Evolutionary conservation across 1,284 basidiomycete genomes (phyloP).

Genomic region (Ustilago lituana): DNA sequence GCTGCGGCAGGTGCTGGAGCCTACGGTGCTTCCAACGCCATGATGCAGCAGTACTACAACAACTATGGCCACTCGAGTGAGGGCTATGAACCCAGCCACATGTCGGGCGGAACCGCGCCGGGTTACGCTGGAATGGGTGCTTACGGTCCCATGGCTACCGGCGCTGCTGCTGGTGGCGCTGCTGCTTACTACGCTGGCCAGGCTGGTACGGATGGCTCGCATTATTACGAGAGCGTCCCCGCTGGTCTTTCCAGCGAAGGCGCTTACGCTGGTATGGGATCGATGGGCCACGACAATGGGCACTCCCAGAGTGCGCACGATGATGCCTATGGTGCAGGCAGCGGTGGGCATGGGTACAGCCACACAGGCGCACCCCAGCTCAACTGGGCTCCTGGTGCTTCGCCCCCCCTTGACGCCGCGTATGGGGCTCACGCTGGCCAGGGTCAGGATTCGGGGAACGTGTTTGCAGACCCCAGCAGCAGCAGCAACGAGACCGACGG

Average conservation of each 20-base stretch:
- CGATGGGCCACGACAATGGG: slow-evolving; percentile 42
- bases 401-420: slow-evolving; percentile 45
- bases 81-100: slow-evolving; percentile 59
- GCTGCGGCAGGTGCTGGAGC: slow-evolving; percentile 41
- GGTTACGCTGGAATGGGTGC: slow-evolving; percentile 62
- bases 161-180: slow-evolving; percentile 50
- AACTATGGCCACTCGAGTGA: slow-evolving; percentile 40
- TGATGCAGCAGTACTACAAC: slow-evolving; percentile 53
- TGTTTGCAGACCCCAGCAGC: slow-evolving; percentile 52
- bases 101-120: slow-evolving; percentile 54
- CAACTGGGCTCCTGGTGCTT: slow-evolving; percentile 40
- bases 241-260: slow-evolving; percentile 14
- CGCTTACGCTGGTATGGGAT: slow-evolving; percentile 30
- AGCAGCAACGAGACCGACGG: slow-evolving; percentile 52
- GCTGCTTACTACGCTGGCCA: slow-evolving; percentile 47
- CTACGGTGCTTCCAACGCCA: slow-evolving; percentile 38
- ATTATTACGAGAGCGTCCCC: slow-evolving; percentile 53
- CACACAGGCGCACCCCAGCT: slow-evolving; percentile 39
- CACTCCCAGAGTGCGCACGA: slow-evolving; percentile 36
- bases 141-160: slow-evolving; percentile 55
- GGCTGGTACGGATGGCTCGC: slow-evolving; percentile 33
- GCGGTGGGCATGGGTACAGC: slow-evolving; percentile 38
- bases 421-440: slow-evolving; percentile 21
- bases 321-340: slow-evolving; percentile 27
- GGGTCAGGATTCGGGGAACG: slow-evolving; percentile 23